Evolutionary conservation across 2,329 filamentous ascomycete genomes (phyloP).

Genomic region (Pestalotiopsis fici): DNA sequence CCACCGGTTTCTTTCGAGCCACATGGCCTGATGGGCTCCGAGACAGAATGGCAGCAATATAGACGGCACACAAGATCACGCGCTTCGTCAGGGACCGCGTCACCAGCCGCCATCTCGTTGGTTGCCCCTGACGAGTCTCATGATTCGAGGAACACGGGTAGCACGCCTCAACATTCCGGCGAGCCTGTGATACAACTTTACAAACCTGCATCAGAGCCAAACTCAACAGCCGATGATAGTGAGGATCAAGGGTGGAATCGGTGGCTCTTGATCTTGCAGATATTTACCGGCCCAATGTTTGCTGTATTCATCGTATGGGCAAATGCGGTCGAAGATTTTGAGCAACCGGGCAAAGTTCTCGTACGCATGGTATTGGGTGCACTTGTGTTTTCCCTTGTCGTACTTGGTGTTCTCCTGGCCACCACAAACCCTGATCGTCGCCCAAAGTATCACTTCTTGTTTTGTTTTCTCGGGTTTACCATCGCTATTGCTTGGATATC

Average conservation of each 20-base stretch:
- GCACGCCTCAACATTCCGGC: background rate
- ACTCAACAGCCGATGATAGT: constrained; percentile 24
- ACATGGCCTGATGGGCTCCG: constrained; percentile 34
- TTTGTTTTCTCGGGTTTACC: constrained; percentile 87
- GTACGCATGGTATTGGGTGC: constrained; percentile 61
- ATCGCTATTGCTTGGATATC: constrained; percentile 97
- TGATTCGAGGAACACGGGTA: background rate
- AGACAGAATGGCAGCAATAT: constrained; percentile 63
- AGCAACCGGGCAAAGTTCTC: constrained; percentile 52
- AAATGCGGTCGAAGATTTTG: constrained; percentile 61
- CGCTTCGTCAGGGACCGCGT: constrained; percentile 17
- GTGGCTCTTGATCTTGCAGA: constrained; percentile 84
- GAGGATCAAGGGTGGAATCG: constrained; percentile 74
- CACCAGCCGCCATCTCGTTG: constrained; percentile 14
- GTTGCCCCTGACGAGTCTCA: constrained; percentile 8
- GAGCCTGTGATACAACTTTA: constrained; percentile 15
- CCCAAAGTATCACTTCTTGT: constrained; percentile 72
- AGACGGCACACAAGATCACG: constrained; percentile 45
- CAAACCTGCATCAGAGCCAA: constrained; percentile 22
- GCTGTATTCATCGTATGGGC: constrained; percentile 76
- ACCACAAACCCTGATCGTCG: constrained; percentile 69
- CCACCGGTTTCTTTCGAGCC: constrained; percentile 37
- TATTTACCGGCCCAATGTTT: constrained; percentile 86
- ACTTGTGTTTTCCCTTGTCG: constrained; percentile 67
- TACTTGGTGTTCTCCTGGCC: constrained; percentile 66